phyloP scores from a whole-genome alignment of 352 stramenopile genomes.

The Phytopythium sindhum region DNA sequence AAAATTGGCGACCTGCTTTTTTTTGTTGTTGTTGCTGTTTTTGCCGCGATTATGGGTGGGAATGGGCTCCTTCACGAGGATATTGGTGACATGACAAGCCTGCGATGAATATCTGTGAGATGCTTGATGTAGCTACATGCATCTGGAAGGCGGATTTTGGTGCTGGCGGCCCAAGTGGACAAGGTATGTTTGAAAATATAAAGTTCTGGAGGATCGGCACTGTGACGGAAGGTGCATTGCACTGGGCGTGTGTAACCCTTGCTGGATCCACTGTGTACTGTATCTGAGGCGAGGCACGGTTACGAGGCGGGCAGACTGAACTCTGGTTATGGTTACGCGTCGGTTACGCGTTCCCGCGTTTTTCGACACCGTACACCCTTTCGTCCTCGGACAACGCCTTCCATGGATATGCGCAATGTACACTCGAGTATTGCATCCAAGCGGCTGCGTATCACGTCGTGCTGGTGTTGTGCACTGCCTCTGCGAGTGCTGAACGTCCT shows the following conservation, averaged over 20 bases:
- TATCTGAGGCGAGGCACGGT: not conserved
- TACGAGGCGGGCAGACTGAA: not conserved
- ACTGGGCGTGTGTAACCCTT: not conserved
- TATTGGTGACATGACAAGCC: not conserved
- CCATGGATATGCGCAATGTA: not conserved
- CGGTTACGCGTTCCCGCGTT: not conserved
- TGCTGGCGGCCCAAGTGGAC: not conserved
- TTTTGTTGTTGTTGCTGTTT: not conserved
- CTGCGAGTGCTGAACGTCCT: not conserved
- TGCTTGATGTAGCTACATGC: not conserved
- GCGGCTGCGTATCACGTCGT: not conserved
- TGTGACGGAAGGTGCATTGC: not conserved
- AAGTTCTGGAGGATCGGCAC: not conserved
- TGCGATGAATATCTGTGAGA: no score
- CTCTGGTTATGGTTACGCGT: not conserved
- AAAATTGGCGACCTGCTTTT: not conserved
- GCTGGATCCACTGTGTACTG: not conserved
- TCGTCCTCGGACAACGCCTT: no score
- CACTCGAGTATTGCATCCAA: not conserved
- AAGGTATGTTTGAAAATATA: no score
- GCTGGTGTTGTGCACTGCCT: not conserved
- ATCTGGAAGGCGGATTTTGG: slow-evolving; percentile 5
- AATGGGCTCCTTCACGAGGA: not conserved
- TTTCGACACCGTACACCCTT: no score
- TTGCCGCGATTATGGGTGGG: not conserved